Percentiles rank a stretch among this genome's conserved stretches.
phyloP scores from a whole-genome alignment of 164 flowering plant genomes.

The Sedum album region DNA sequence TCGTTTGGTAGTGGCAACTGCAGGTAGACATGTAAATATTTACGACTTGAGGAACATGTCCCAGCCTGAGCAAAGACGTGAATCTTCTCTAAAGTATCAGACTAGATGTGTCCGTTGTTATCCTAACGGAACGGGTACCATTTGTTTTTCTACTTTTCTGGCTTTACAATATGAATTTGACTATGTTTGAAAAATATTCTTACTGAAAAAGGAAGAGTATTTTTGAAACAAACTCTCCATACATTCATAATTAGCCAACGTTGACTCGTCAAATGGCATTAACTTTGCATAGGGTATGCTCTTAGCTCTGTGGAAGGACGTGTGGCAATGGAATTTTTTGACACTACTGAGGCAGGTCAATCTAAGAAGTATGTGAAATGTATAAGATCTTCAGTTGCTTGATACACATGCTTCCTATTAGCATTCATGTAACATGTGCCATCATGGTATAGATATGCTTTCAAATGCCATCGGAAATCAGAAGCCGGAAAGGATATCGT shows the following conservation, averaged over 20 bases:
- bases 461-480: constrained; percentile 92
- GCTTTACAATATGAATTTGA: too few species aligned
- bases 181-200: too few species aligned
- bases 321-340: constrained; percentile 96
- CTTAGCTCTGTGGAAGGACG: constrained; percentile 98
- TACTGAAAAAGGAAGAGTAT: neutral
- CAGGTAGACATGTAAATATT: constrained; percentile 95
- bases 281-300: constrained; percentile 72
- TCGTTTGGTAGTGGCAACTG: constrained; percentile 97
- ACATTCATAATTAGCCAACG: neutral
- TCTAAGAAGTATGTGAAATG: constrained; percentile 67
- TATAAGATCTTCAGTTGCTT: neutral
- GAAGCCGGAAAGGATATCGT: constrained; percentile 93
- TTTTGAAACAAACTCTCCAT: too few species aligned
- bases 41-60: constrained; percentile 97
- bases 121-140: constrained; percentile 97
- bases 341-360: constrained; percentile 85
- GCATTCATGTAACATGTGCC: neutral
- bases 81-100: constrained; percentile 94
- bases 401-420: neutral
- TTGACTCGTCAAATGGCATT: neutral
- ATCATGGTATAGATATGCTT: constrained; percentile 69
- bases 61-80: constrained; percentile 95
- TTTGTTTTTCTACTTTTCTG: neutral
- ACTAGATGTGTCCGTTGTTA: constrained; percentile 96